Base-by-base conservation (phyloP, 164 flowering plant genomes). In the Piper longum region DNA sequence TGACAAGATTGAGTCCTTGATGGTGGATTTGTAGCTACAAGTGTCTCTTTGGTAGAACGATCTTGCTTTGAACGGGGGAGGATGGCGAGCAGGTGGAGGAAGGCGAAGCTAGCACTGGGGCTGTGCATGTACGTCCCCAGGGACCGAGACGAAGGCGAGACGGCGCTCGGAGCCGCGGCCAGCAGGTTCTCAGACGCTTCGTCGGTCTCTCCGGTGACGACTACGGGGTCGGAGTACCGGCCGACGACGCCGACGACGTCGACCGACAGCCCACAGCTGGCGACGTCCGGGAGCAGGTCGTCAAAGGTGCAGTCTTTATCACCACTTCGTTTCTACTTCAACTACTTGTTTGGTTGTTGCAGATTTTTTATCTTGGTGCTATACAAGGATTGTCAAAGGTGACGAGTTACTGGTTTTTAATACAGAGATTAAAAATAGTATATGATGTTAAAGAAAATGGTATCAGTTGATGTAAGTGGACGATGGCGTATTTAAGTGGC, bases 61-160 rank as follows among this genome's bases (percentile, higher is more conserved):
- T 48, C n/a, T 6, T 43, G 4, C 4, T 58, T 41, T 67, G 4
- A 8, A 26, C n/a, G 36, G 59, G 45, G 17, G 40, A 54, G 64
- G 67, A 87, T 89, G 96, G 87, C 69, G 39, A 89, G 84, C 68
- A 88, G 79, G 75, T 92, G 98, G 98, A 78, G 82, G 65, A 89
- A 88, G 70, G 84, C 79, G 57, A 89, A 87, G 80, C 44, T 74
- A 41, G 88, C 91, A 14, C 72, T 92, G 3, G 89, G 91, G 5
- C 72, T 75, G 19, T 86, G 93, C 54, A 72, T 83, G 8, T 78
- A 76, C 63, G 75, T 78, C 43, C 95, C 98, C 40, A 65, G 64
- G 60, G 71, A 81, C 6, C 41, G 17, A 0, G 84, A 81, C 2
- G 82, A 76, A 3, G 69, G 73, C 52, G 52, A 48, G 52, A 3